Evolutionary conservation across 768 basidiomycete species (phyloP), one percentile per base, ranked within the genome.

Genomic region (Xerocomellus dryophilus): DNA sequence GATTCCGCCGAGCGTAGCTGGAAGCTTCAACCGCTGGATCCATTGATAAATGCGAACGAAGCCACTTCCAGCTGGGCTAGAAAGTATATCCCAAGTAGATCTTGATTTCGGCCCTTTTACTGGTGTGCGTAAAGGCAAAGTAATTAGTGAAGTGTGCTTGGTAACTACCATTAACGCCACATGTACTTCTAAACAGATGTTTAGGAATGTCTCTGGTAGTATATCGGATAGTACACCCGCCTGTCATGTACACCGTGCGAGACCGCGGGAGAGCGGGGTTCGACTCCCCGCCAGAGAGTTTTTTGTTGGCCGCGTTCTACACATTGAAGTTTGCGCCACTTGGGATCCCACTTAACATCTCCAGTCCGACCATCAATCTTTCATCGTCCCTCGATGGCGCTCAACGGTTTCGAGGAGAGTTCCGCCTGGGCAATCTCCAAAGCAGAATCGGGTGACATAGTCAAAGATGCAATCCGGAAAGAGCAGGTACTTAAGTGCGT

Each of bases 401-500:
- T 80, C 67, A 68, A 74, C 43, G 71, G 68, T 17, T 70, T 73
- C 27, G 68, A 73, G 51, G 74, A 76, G 48, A 68, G 76, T 15
- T 59, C 76, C 20, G 72, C 76, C 0, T 86, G 85, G 85, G 84
- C 81, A 8, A 61, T 53, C 27, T 62, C 71, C 44, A 72, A 74
- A 7, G 68, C 77, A 17, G 70, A 75, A 39, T 64, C 78, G 18
- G 81, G 76, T 43, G 87, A 91, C 64, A 77, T 88, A 36, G 79
- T 93, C 36, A 83, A 82, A 58, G 88, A 90, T 60, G 85, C 91
- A 7, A 75, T 93, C 47, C 78, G 73, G 67, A 93, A 92, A 62
- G 91, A 93, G 66, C 76, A 84, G 51, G 60, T 88, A 9, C 80
- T 93, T 66, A 89, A 86, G 91, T 92, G 57, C 36, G 84, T 73